Evolutionary conservation across 768 basidiomycete species (phyloP), one percentile per base, ranked within the genome.

Genomic region (Porpolomopsis calyptriformis): DNA sequence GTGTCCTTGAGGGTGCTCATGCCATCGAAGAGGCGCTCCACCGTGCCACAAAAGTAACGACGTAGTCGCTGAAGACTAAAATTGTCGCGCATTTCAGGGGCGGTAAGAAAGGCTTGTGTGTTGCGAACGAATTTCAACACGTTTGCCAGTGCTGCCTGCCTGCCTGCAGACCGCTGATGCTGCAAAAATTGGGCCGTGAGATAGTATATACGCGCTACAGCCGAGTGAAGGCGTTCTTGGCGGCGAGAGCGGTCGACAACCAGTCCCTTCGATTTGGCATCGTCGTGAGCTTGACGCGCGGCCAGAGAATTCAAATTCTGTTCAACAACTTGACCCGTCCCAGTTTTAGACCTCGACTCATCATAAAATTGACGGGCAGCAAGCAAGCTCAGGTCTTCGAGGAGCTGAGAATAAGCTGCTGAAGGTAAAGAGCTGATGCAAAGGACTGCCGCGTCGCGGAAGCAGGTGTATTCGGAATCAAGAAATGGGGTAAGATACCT

Each of bases 391-490:
- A 96, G 73, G 49, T 91, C 87, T 52, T 93, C 90, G 14, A 93
- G 66, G 18, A 96, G 70, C 25, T 85, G 79, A 8, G 83, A 77
- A 60, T 93, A 91, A 0, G 78, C 79, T 52, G 67, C 73, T 9
- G 78, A 70, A 4, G 87, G 86, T 53, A 94, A 85, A 20, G 85
- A 80, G 56, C 91, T 92, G 57, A 97, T 85, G 48, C 90, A 88
- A 29, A 87, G 67, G 8, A 93, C 88, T 10, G 87, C 88, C 0
- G 84, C 80, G 58, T 92, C 86, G 43, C 89, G 79, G 61, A 93
- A 92, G 8, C 76, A 68, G 1, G 77, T 77, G 55, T 85, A 82
- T 54, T 94, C 91, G 4, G 85, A 86, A 51, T 88, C 85, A 45
- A 97, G 71, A 59, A 91, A 89, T 4, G 88, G 86, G 0, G 87